A percentile compares a stretch with the other conserved stretches of the same genome.
These are phyloP conservation scores for Bjerkandera adusta DNA, from an alignment of 1,284 basidiomycete genomes.

Conservation along the genomic window DNA sequence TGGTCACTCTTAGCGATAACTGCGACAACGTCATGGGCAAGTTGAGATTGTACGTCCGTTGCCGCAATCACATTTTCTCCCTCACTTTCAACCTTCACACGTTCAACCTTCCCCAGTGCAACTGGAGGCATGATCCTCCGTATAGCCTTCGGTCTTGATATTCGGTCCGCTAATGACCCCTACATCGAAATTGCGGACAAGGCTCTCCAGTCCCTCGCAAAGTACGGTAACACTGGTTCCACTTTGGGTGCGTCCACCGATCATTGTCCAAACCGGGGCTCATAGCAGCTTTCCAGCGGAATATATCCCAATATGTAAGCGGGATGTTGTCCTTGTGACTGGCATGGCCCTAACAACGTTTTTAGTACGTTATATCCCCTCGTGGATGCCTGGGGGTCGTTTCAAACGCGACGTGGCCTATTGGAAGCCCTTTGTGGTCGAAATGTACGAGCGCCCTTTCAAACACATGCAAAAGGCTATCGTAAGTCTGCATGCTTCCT, in stretches of 20 bases:
- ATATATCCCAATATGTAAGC: too few relatives aligned
- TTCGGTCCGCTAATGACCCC: slow-evolving; percentile 18
- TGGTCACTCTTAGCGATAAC: neutral
- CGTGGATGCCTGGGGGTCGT: slow-evolving; percentile 11
- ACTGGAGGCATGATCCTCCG: slow-evolving; percentile 24
- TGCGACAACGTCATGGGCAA: neutral
- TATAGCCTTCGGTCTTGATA: slow-evolving; percentile 29
- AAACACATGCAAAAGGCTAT: slow-evolving; percentile 14
- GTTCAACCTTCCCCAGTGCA: neutral
- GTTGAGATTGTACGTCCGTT: slow-evolving; percentile 3
- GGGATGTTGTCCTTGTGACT: neutral
- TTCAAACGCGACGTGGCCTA: slow-evolving; percentile 24
- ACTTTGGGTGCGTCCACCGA: slow-evolving; percentile 2
- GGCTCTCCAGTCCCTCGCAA: slow-evolving; percentile 1
- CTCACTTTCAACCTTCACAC: too few relatives aligned
- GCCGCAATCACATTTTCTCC: too few relatives aligned
- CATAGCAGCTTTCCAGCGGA: too few relatives aligned
- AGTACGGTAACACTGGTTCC: neutral
- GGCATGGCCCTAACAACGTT: neutral
- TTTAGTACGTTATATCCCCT: neutral
- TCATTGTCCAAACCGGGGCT: too few relatives aligned
- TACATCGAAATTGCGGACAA: slow-evolving; percentile 22
- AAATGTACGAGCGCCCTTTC: slow-evolving; percentile 19
- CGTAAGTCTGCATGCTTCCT: slow-evolving; percentile 11
- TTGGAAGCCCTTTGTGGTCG: slow-evolving; percentile 14